Percentiles rank a stretch among this genome's conserved stretches.
These are phyloP conservation scores for Fraxinus floribunda DNA, from an alignment of 305 asterid species.

Conservation along the genomic window DNA sequence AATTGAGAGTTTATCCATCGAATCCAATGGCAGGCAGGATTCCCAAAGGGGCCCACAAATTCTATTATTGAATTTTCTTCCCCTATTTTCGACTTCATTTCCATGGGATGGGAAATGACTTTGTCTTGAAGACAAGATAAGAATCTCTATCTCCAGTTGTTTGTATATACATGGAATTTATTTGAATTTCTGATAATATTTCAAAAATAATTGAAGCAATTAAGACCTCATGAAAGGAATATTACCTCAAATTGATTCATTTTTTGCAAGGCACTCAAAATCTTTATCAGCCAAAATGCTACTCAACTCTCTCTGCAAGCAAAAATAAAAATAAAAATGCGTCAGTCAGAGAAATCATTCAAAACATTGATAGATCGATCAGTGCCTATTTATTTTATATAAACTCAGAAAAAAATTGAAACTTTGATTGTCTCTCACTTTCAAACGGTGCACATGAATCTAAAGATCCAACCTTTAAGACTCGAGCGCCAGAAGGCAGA, in stretches of 20 bases:
- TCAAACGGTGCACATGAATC: neutral
- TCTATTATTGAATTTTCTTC: neutral
- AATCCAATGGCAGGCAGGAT: neutral
- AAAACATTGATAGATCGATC: slow-evolving; percentile 18
- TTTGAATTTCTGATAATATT: slow-evolving; percentile 9
- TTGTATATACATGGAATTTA: slow-evolving; percentile 5
- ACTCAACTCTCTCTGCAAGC: slow-evolving; percentile 51
- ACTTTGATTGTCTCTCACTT: neutral
- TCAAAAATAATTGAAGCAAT: neutral
- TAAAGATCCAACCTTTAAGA: slow-evolving; percentile 47
- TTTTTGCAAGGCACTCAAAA: slow-evolving; percentile 54
- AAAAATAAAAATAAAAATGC: slow-evolving; percentile 17
- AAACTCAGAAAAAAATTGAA: neutral
- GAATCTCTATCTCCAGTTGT: neutral
- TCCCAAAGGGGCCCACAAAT: neutral
- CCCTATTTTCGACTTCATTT: neutral
- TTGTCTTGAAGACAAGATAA: neutral
- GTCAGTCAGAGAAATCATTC: slow-evolving; percentile 26
- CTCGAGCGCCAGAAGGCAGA: neutral
- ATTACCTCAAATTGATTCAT: slow-evolving; percentile 50
- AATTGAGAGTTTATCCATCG: neutral
- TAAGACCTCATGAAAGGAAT: neutral
- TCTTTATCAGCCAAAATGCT: slow-evolving; percentile 22
- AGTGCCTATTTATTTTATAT: slow-evolving; percentile 6
- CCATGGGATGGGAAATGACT: neutral